Evolutionary conservation across 1,284 basidiomycete species (phyloP), one percentile per base, ranked within the genome.

Genomic region (Marasmius fiardii): DNA sequence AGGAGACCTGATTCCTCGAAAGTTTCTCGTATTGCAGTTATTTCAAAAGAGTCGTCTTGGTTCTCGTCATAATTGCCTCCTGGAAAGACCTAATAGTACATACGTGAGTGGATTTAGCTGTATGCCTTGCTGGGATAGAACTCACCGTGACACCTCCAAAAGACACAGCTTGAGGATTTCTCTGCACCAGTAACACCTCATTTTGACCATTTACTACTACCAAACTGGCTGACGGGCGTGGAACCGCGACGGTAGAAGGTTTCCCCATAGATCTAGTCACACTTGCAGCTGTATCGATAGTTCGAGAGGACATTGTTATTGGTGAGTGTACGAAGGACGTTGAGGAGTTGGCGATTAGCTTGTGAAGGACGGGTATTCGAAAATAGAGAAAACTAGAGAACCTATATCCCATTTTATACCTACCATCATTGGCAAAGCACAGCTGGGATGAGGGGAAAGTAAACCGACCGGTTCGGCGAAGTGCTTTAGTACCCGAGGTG

Each of bases 21-120:
- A 0, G 86, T 83, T 67, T 90, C 86, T 16, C 87, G 75, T 45
- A 88, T 82, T 1, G 85, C 87, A 4, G 86, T 88, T 58, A 83
- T 75, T 26, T 69, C 67, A 16, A 85, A 66, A 10, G 79, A 80
- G 8, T 65, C 64, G 61, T 88, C 86, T 60, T 88, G 85, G 51
- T 70, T 68, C 47, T 71, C 60, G 67, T 88, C 86, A 52, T 74
- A 77, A 64, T 87, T 87, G 10, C 87, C 87, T 21, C 87, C 87
- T 16, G 87, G 87, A 64, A 89, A 90, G 23, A 88, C 87, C 86
- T n/a, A n/a, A n/a, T n/a, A n/a, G n/a, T n/a, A n/a, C n/a, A n/a
- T 88, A 58, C 11, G 59, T 37, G n/a, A 43, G 54, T 41, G 26
- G 24, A 43, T 33, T 56, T 23, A 47, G 18, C 28, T 47, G 31